Conservation (phyloP, 306 rosid genomes). For the Trifolium pratense region DNA sequence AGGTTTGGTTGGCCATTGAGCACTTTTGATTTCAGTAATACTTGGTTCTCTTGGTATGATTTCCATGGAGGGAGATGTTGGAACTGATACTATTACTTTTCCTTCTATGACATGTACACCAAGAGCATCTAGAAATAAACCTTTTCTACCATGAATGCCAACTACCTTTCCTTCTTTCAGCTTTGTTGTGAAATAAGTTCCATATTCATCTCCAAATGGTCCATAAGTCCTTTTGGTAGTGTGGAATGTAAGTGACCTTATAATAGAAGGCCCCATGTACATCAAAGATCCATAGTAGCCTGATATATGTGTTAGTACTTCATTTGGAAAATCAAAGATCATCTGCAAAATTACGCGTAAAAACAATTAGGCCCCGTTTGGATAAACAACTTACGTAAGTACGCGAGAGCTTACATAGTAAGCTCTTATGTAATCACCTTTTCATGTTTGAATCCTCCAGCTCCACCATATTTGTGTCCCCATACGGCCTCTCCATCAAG, state of each 20-base stretch:
- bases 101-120: slow-evolving; percentile 84
- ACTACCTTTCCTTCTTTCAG: slow-evolving; percentile 75
- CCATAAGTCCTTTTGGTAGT: slow-evolving; percentile 68
- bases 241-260: slow-evolving; percentile 82
- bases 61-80: slow-evolving; percentile 50
- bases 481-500: slow-evolving; percentile 66
- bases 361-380: neutral
- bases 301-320: slow-evolving; percentile 80
- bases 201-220: slow-evolving; percentile 86
- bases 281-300: slow-evolving; percentile 75
- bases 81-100: slow-evolving; percentile 51
- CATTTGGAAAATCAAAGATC: slow-evolving; percentile 72
- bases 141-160: slow-evolving; percentile 87
- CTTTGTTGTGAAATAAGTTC: slow-evolving; percentile 67
- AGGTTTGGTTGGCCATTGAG: slow-evolving; percentile 60
- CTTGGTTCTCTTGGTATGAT: slow-evolving; percentile 47
- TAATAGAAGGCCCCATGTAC: slow-evolving; percentile 76
- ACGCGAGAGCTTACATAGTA: neutral
- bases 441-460: slow-evolving; percentile 81
- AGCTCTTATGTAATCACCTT: slow-evolving; percentile 54
- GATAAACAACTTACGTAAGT: neutral
- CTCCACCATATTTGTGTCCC: slow-evolving; percentile 78
- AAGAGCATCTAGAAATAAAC: slow-evolving; percentile 82
- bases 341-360: slow-evolving; percentile 59
- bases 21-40: slow-evolving; percentile 48